Evolutionary conservation across 805 yeast genomes (phyloP), one percentile per base, ranked within the genome.

Genomic region (Sugiyamaella chiloensis): DNA sequence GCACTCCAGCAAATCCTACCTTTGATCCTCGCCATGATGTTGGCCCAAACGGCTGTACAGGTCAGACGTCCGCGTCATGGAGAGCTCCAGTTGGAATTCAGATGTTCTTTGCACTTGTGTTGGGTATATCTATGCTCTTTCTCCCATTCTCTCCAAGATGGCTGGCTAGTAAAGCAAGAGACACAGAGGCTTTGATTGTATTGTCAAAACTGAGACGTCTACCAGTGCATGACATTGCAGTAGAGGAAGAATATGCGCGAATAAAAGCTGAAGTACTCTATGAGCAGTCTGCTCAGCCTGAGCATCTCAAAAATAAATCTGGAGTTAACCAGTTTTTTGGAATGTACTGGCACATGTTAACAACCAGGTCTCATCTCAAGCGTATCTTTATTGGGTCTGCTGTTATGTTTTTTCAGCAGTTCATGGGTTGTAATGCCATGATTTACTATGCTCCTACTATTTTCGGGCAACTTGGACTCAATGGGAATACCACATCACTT

Each of bases 111-210:
- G 50, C 40, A 6, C 19, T 47, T 20, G 12, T 47, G 52, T 55
- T 19, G 81, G 80, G 35, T 58, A 76, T 64, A 66, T 76, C 62
- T 72, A 50, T 79, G 57, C 46, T 59, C 37, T 48, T 80, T 34
- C 66, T 90, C n/a, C 97, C 97, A 0, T 96, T 90, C 65, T 80
- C 90, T 34, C 96, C 96, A 0, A 73, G 96, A 50, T 90, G 75
- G 68, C 81, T 77, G 60, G 87, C 89, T 5, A 80, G 79, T 57
- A 81, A 83, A 54, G 84, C 84, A 46, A 69, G 70, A 53, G 60
- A 67, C 27, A 84, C 81, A 6, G 76, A 73, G 58, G 81, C 81
- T 1, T 79, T 81, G 81, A 75, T 71, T 62, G 66, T 76, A 50
- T 63, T 80, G 34, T 72, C 85, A 58, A 78, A 79, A 52, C 63